Conservation (phyloP, 306 rosid species). For the Lupinus albus region DNA sequence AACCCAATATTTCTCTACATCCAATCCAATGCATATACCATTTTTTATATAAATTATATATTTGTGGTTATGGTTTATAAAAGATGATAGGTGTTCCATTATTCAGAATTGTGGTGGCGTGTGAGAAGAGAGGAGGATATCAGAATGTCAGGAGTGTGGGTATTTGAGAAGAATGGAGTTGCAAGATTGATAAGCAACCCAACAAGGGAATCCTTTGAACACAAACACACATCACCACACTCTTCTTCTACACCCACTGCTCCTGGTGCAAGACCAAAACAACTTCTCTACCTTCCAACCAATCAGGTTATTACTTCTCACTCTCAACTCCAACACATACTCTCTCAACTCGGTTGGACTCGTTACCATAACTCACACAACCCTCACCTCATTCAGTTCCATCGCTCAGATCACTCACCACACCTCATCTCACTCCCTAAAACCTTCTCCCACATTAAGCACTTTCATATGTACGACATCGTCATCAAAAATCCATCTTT, state of each 20-base stretch:
- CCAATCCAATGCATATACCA: no score
- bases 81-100: no score
- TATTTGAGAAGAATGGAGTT: conserved; percentile 88
- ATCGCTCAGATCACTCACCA: conserved; percentile 62
- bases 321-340: conserved; percentile 67
- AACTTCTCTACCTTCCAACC: conserved; percentile 65
- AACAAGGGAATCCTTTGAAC: conserved; percentile 81
- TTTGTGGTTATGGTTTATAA: no score
- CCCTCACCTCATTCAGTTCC: conserved; percentile 70
- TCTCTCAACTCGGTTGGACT: conserved; percentile 78
- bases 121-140: no score
- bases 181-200: conserved; percentile 71
- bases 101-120: no score
- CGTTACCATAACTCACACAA: conserved; percentile 52
- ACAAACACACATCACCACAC: conserved; percentile 45
- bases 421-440: conserved; percentile 74
- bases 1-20: no score
- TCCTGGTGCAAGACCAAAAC: conserved; percentile 82
- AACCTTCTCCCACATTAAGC: conserved; percentile 53
- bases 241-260: conserved; percentile 80
- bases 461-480: conserved; percentile 73
- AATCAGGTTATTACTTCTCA: conserved; percentile 66
- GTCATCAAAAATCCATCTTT: conserved; percentile 72
- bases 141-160: conserved; percentile 93
- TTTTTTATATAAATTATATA: no score